Base-by-base conservation (phyloP, 495 filamentous ascomycete genomes). In the Hypoxylon intermedium region DNA sequence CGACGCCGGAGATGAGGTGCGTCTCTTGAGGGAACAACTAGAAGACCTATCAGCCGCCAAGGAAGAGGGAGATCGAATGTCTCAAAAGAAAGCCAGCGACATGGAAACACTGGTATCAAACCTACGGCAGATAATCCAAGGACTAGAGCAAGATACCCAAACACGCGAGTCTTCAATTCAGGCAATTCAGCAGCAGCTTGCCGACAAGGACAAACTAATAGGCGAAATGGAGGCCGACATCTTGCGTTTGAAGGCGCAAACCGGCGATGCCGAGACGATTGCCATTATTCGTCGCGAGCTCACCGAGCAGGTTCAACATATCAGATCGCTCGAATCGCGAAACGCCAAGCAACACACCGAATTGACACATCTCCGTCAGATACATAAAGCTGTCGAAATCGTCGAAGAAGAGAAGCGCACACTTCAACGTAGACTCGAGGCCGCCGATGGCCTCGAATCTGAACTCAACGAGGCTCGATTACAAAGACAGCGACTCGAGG, bases 401-500 rank as follows among this genome's bases (percentile, higher is more conserved):
- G 87, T 97, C 0, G 93, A 98, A 65, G 94, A 99, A 68, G 91
- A 99, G 76, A 98, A 98, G 77, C 82, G 89, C 58, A 83, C 85
- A 0, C 77, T 99, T 47, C 88, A 97, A 69, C 84, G 84, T 44
- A 89, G 85, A 62, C 62, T 99, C 21, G 84, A 89, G 56, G 74
- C 89, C 20, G 87, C 94, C 79, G 85, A 90, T 56, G 82, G 85
- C 18, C 64, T 97, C 9, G 83, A 90, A 52, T 78, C 84, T 13
- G 87, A 96, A 65, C 80, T 97, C 18, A 80, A 83, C 23, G 92
- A 96, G 60, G 82, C 87, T 13, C 82, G 89, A 60, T 80, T 94
- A 30, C 92, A 94, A 61, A 87, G 90, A 18, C 91, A 94, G 60
- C 81, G 92, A 4, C 75, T 98, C 2, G 93, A 98, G 69, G 92